These are phyloP conservation scores for Cyberlindnera mississippiensis DNA, from an alignment of 805 yeast species.

Conservation along the genomic window DNA sequence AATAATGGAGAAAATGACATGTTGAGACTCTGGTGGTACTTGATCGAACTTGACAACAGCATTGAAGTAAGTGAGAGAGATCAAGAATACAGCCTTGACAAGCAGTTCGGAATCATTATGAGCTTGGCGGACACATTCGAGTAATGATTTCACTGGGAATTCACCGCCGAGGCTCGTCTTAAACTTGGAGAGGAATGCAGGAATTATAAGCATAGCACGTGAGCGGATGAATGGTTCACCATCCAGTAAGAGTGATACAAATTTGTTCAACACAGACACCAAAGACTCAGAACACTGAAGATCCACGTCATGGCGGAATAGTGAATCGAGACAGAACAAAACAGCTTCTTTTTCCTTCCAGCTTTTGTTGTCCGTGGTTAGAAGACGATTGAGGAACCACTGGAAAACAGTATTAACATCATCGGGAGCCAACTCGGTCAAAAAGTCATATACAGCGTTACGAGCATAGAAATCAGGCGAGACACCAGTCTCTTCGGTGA, in stretches of 20 bases:
- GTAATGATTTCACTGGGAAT: slow-evolving; percentile 30
- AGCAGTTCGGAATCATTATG: slow-evolving; percentile 29
- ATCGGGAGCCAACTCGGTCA: slow-evolving; percentile 43
- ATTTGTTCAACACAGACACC: slow-evolving; percentile 10
- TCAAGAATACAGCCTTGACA: slow-evolving; percentile 34
- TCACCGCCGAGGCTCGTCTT: slow-evolving; percentile 29
- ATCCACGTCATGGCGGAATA: slow-evolving; percentile 32
- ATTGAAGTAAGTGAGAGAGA: slow-evolving; percentile 50
- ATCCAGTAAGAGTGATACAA: slow-evolving; percentile 14
- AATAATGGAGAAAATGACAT: slow-evolving; percentile 28
- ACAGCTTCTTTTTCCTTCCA: slow-evolving; percentile 48
- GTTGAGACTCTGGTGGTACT: slow-evolving; percentile 22
- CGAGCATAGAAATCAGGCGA: slow-evolving; percentile 52
- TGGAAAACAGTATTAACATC: slow-evolving; percentile 32
- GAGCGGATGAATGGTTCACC: slow-evolving; percentile 39
- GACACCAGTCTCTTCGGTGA: slow-evolving; percentile 72
- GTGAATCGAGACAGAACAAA: slow-evolving; percentile 48
- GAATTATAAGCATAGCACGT: slow-evolving; percentile 49
- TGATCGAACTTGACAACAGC: slow-evolving; percentile 30
- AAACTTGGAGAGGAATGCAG: slow-evolving; percentile 54
- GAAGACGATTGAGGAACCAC: slow-evolving; percentile 8
- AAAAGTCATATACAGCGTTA: slow-evolving; percentile 53
- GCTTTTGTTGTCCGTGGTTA: slow-evolving; percentile 14
- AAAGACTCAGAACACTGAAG: slow-evolving; percentile 26
- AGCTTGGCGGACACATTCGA: slow-evolving; percentile 23